Percentiles rank a stretch among this genome's conserved stretches.
phyloP scores from a whole-genome alignment of 208 protist species.

The Leishmania gerbilli region DNA sequence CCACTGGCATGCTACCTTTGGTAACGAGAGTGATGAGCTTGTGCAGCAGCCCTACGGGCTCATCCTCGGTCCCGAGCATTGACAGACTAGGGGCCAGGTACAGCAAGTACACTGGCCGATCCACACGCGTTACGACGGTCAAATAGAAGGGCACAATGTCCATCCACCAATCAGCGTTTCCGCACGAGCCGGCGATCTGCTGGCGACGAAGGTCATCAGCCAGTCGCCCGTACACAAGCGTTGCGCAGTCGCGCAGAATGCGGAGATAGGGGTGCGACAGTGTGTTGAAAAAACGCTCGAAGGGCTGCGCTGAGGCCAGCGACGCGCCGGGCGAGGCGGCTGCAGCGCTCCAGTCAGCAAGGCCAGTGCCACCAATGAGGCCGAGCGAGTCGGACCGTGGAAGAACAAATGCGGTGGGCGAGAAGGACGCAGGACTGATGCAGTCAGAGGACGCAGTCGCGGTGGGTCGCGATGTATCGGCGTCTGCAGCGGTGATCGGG shows the following conservation, averaged over 20 bases:
- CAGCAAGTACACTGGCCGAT: constrained; percentile 58
- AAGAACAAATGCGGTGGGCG: not conserved
- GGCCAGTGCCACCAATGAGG: not conserved
- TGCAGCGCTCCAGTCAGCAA: not conserved
- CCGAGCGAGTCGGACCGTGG: not conserved
- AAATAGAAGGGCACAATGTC: constrained; percentile 68
- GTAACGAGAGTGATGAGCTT: constrained; percentile 70
- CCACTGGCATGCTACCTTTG: constrained; percentile 65
- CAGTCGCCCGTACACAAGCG: constrained; percentile 56
- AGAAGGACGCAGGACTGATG: constrained; percentile 20
- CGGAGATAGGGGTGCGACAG: constrained; percentile 45
- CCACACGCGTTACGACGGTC: constrained; percentile 38
- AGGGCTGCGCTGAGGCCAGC: not conserved
- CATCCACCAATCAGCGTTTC: constrained; percentile 78
- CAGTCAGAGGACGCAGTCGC: constrained; percentile 13
- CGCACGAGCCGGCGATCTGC: constrained; percentile 61
- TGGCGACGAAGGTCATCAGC: constrained; percentile 62
- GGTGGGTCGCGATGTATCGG: not conserved
- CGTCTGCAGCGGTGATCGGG: not conserved
- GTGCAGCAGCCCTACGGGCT: constrained; percentile 69
- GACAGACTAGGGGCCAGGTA: constrained; percentile 76
- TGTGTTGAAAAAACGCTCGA: constrained; percentile 20
- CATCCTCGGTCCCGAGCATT: constrained; percentile 56
- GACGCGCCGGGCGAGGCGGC: not conserved
- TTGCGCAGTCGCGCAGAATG: constrained; percentile 57